Base-by-base conservation (phyloP, 306 rosid species). In the Cicer judaicum region DNA sequence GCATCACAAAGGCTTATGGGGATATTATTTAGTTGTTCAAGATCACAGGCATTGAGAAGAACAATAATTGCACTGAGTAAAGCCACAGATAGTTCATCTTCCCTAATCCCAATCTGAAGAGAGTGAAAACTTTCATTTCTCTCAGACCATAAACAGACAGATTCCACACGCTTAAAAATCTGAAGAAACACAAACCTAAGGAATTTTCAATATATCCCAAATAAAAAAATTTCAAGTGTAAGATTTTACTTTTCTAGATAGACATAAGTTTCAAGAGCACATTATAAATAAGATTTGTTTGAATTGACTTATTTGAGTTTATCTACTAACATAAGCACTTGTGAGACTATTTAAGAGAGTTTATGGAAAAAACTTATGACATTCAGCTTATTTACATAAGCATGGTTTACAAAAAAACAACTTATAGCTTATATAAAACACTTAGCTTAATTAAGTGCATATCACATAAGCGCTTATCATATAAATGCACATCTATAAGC, bases 171-270 rank as follows among this genome's bases (percentile, higher is more conserved):
- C 71, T 77, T 75, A 29, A 65, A 79, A 80, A 87, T 84, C 96
- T 86, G 96, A 78, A 89, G 78, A 76, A 90, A 89, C 72, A 74
- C 81, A 82, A 67, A 86, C 80, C 98, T 93, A 82, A 49, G 39
- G 54, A 70, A 79, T 72, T 78, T 82, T 42, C 49, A 62, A 65
- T 52, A 41, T 50, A 68, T 77, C 47, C 59, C 62, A 60, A 44
- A 68, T 14, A 68, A 60, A 19, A 13, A 36, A 34, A 34, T n/a
- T 60, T 34, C 44, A 60, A 34, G 16, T 1, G 44, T n/a, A 36
- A 12, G 12, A 68, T n/a, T 68, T 47, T n/a, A n/a, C 40, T 34
- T 48, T 29, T 7, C 61, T 29, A 68, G 40, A 49, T 53, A 71
- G 60, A 40, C 59, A 66, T 49, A 18, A 60, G 24, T 50, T 74